phyloP scores from a whole-genome alignment of 805 yeast species.

The Clavispora phyllophila region DNA sequence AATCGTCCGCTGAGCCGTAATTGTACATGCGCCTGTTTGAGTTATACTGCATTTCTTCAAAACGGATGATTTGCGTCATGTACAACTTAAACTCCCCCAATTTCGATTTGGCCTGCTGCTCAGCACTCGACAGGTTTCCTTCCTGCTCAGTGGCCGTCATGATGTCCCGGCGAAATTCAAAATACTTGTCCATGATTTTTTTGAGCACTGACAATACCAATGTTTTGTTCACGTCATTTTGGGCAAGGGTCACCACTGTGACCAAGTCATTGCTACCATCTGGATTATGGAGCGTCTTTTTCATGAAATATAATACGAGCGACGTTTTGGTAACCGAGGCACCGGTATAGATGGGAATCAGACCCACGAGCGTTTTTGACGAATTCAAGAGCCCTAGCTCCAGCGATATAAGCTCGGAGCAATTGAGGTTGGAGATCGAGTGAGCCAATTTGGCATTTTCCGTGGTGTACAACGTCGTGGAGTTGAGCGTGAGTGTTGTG shows the following conservation, averaged over 20 bases:
- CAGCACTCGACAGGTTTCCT: slow-evolving; percentile 2
- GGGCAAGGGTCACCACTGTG: slow-evolving; percentile 47
- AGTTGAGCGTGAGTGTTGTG: slow-evolving; percentile 47
- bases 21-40: slow-evolving; percentile 27
- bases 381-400: slow-evolving; percentile 53
- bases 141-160: slow-evolving; percentile 8
- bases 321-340: slow-evolving; percentile 23
- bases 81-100: slow-evolving; percentile 50
- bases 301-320: slow-evolving; percentile 44
- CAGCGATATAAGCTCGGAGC: slow-evolving; percentile 49
- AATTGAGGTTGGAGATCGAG: slow-evolving; percentile 40
- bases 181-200: slow-evolving; percentile 47
- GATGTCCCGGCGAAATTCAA: slow-evolving; percentile 32
- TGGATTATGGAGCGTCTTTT: slow-evolving; percentile 33
- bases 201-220: slow-evolving; percentile 45
- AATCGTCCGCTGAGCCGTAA: slow-evolving; percentile 26
- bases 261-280: slow-evolving; percentile 47
- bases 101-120: slow-evolving; percentile 17
- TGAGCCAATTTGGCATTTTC: slow-evolving; percentile 44
- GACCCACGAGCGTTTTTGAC: slow-evolving; percentile 37
- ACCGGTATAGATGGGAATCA: slow-evolving; percentile 26
- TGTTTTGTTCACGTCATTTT: slow-evolving; percentile 39
- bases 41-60: slow-evolving; percentile 45
- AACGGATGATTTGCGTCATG: slow-evolving; percentile 52
- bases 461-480: slow-evolving; percentile 55